Evolutionary conservation across 805 yeast species (phyloP), one percentile per base, ranked within the genome.

Genomic region (Saturnispora kantuleensis): DNA sequence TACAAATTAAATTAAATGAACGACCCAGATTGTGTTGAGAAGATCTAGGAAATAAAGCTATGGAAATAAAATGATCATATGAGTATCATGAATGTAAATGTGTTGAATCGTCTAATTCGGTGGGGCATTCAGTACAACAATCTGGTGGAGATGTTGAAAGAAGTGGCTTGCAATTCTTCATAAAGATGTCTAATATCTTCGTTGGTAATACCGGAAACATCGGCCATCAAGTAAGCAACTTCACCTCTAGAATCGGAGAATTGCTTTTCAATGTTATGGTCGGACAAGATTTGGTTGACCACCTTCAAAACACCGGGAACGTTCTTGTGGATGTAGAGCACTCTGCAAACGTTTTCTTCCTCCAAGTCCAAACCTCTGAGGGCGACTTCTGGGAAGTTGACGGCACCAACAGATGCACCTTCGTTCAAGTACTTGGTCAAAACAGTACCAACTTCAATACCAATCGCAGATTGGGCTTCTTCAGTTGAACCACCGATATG

Each of bases 401-500:
- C 98, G 5, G 97, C 89, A 58, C 96, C 97, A 41, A 76, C 76
- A 12, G 97, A 84, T 58, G 79, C 73, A 72, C 98, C 98, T 73
- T 90, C 97, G 68, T 89, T 90, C 65, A 93, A 84, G 71, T 88
- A 93, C 63, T 85, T 86, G 52, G 89, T 73, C 58, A 93, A 74
- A 34, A 95, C 80, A 38, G 83, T 73, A 49, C 82, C 86, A 50
- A 93, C 98, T 71, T 93, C 98, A 49, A 90, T 72, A 69, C 98
- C 98, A 60, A 93, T 93, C 35, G 97, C 95, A 46, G 85, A 76
- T 74, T 93, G 98, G 33, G 98, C 98, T 73, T 93, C 98, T 68
- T 90, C 97, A 39, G 98, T 93, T 42, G 97, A 88, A 54, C 98
- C 98, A 69, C 98, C 98, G 56, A 93, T 93, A 63, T 93, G 98